Base-by-base conservation (phyloP, 1,284 basidiomycete species). In the Apiotrichum sp. region DNA sequence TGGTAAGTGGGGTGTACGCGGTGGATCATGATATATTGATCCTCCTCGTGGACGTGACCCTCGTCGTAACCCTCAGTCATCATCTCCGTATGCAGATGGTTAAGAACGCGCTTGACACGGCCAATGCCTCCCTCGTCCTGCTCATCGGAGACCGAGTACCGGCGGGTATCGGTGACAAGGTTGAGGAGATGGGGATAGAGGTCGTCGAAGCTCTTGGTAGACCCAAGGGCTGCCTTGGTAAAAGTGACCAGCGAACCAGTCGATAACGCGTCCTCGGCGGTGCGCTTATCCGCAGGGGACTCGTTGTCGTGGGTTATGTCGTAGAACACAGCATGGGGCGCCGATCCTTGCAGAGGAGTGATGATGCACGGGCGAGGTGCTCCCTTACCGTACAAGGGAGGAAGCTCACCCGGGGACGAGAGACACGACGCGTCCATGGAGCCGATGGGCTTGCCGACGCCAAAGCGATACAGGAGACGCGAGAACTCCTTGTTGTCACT, bases 261-360 rank as follows among this genome's bases (percentile, higher is more conserved):
- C 5, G 89, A 86, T n/a, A 97, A 82, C 0, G 91, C 87, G 71
- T 97, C 91, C 72, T 95, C 89, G 6, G 92, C 89, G 1, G 89
- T 88, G 40, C 91, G 85, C 74, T 95, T 96, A 75, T 89, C 83
- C 9, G 86, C 75, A 1, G 87, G 88, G 1, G 91, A 87, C 74
- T 97, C 91, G 69, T 97, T 97, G 78, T 97, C 93, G 76, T 97
- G 93, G 0, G 93, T 97, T 57, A 91, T 81, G 70, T 97, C 93
- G 77, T 92, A 96, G 71, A 96, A 81, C 35, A 96, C 81, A 1
- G 93, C 91, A 68, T 97, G 93, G 1, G 93, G 93, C 39, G 80
- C 77, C 0, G 89, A 91, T 3, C 93, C 93, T 57, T 86, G 83
- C 52, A 93, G 80, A 7, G 89, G 86, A 3, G 82, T 87, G 50